Evolutionary conservation across 2,329 filamentous ascomycete species (phyloP), one percentile per base, ranked within the genome.

Genomic region (Xylogone sp.): DNA sequence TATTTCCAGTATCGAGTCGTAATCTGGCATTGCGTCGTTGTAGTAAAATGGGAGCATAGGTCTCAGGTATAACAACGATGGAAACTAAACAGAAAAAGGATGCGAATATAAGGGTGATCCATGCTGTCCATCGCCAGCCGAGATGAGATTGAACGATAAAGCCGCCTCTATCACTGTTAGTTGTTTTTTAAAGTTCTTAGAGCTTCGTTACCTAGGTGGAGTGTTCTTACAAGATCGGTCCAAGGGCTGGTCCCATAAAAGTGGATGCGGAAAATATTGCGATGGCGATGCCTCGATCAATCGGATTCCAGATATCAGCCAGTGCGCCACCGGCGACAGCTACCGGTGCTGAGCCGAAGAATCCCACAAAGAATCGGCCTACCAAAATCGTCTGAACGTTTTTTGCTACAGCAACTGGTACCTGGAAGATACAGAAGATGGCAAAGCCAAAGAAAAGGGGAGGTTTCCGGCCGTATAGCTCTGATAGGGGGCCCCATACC

Each of bases 201-300:
- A 10, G 10, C 24, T 27, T 10, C 5, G 6, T 27, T 10, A 27
- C 24, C 24, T 6, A 27, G 24, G n/a, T n/a, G n/a, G n/a, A n/a
- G n/a, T n/a, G n/a, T n/a, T n/a, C n/a, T n/a, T n/a, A n/a, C n/a
- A n/a, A n/a, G 50, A 81, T 72, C 2, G 86, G 86, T 0, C 85
- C 82, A 9, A 18, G 12, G 10, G n/a, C 34, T 6, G 54, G 66
- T 0, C 67, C 67, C 20, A 69, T 48, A 4, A 68, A 57, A 3
- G 64, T 63, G 1, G 62, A 62, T n/a, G 63, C 57, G 16, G 82
- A 81, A 61, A 87, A 88, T 1, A 78, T 78, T 0, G 83, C 81
- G 67, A 88, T 82, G 2, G 84, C 84, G 12, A 80, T 76, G 3
- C 82, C 85, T 50, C 85, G 74, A 59, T 81, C 66, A 1, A 78